These are phyloP conservation scores for Penicillium concentricum DNA, from an alignment of 2,329 filamentous ascomycete species.

Conservation along the genomic window DNA sequence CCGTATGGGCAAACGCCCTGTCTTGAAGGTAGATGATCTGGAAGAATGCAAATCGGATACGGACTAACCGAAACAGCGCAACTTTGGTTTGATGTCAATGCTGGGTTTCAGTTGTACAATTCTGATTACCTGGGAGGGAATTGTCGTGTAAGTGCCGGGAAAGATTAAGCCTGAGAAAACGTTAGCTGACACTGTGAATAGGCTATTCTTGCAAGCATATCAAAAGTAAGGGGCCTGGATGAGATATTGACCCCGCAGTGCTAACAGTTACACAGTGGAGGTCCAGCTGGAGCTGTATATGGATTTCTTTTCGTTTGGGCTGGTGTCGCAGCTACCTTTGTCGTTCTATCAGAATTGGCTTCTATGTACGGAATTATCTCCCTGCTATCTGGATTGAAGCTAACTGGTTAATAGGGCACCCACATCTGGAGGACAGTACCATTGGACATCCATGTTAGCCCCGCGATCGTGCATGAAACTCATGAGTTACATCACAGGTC, in stretches of 20 bases:
- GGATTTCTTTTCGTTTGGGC: slow-evolving; percentile 36
- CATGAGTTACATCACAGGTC: slow-evolving; percentile 41
- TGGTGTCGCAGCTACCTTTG: slow-evolving; percentile 27
- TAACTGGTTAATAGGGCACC: slow-evolving; percentile 25
- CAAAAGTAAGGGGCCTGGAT: slow-evolving; percentile 17
- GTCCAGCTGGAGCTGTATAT: slow-evolving; percentile 34
- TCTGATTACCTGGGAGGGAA: slow-evolving; percentile 43
- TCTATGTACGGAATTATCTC: slow-evolving; percentile 28
- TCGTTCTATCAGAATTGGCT: slow-evolving; percentile 32
- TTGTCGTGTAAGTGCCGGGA: slow-evolving; percentile 33
- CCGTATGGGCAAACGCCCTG: slow-evolving; percentile 52
- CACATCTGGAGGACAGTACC: slow-evolving; percentile 40
- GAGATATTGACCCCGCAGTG: not conserved
- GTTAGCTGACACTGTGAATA: slow-evolving; percentile 1
- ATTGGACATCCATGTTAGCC: slow-evolving; percentile 45
- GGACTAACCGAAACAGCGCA: slow-evolving; percentile 29
- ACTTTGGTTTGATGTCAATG: slow-evolving; percentile 42
- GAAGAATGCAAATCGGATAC: not conserved
- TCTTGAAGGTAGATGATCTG: slow-evolving; percentile 39
- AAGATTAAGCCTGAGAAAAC: not conserved
- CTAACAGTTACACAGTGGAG: slow-evolving; percentile 27
- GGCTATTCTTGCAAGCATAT: slow-evolving; percentile 20
- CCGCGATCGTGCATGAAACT: slow-evolving; percentile 34
- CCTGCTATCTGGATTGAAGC: not conserved
- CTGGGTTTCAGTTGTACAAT: slow-evolving; percentile 43